These are phyloP conservation scores for Populus nigra DNA, from an alignment of 345 rosid genomes.

Conservation along the genomic window DNA sequence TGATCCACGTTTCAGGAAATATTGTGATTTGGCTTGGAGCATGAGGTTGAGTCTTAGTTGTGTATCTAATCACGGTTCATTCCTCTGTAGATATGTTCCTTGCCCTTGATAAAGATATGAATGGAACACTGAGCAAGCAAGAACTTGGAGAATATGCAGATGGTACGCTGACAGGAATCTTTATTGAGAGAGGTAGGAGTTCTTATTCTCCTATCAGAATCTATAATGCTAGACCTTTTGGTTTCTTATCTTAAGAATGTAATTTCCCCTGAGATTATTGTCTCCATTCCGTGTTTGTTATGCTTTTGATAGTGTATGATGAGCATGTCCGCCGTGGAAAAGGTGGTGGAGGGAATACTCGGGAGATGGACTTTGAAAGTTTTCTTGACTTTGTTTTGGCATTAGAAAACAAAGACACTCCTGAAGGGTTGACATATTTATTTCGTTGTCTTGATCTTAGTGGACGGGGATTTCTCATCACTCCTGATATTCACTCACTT, in stretches of 20 bases:
- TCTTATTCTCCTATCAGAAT: neutral
- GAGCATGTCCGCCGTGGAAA: conserved; percentile 91
- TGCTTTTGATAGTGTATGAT: conserved; percentile 62
- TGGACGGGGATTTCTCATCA: conserved; percentile 86
- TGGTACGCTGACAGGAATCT: conserved; percentile 90
- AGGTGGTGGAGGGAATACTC: conserved; percentile 53
- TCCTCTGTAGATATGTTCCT: conserved; percentile 77
- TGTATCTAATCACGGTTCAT: neutral
- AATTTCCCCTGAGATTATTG: conserved; percentile 1
- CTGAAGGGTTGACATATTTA: conserved; percentile 90
- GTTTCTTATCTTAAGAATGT: neutral
- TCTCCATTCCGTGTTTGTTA: conserved; percentile 8
- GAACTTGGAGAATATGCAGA: conserved; percentile 97
- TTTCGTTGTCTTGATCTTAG: conserved; percentile 91
- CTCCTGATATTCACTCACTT: conserved; percentile 96
- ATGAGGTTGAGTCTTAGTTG: neutral
- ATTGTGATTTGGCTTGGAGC: neutral
- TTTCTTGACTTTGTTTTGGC: conserved; percentile 96
- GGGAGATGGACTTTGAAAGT: conserved; percentile 97
- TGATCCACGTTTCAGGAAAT: neutral
- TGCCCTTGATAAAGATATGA: conserved; percentile 92
- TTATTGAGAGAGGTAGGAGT: conserved; percentile 80
- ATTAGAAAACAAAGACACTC: conserved; percentile 93
- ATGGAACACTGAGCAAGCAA: conserved; percentile 90
- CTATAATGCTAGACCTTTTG: neutral